Base-by-base conservation (phyloP, 2,329 filamentous ascomycete species). In the Fusarium graminum region DNA sequence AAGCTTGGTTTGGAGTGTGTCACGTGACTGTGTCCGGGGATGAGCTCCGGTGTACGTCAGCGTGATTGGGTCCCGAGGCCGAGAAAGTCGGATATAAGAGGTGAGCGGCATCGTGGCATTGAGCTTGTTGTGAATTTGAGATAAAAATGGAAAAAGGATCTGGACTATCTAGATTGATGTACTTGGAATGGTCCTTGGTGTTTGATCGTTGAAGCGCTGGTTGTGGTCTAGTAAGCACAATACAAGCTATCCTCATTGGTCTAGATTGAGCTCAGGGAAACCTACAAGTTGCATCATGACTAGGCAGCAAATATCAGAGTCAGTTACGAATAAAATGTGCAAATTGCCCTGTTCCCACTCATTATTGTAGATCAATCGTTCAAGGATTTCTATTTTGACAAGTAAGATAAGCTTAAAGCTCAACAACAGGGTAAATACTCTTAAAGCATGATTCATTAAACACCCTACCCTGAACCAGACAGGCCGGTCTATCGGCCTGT, bases 11-110 rank as follows among this genome's bases (percentile, higher is more conserved):
- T 55, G 62, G 25, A 11, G 7, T 0, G 0, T 0, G 7, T 76
- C 74, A 76, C 74, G 74, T 76, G 74, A 67, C 32, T 5, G 2
- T 1, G 6, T 2, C 34, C 45, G 34, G 36, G 43, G 52, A 12
- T 19, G 22, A 19, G 34, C 41, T 66, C 49, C 45, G 45, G 46
- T 19, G 38, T 56, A 71, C 57, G 69, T 72, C 67, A 67, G 69
- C 57, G 59, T 52, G 47, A 65, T 71, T 68, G 59, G 59, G 32
- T 36, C 34, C 10, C 32, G n/a, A 36, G 42, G 44, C 63, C 63
- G 62, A 72, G 65, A 53, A 41, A 60, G 62, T 61, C 36, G 28
- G 40, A 44, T 47, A 45, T 30, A 43, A 32, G 25, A 38, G n/a
- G 34, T 10, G 13, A 29, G 34, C 16, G 4, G n/a, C 26, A 59